Evolutionary conservation across 495 filamentous ascomycete genomes (phyloP).

Genomic region (Penicillium coffeae): DNA sequence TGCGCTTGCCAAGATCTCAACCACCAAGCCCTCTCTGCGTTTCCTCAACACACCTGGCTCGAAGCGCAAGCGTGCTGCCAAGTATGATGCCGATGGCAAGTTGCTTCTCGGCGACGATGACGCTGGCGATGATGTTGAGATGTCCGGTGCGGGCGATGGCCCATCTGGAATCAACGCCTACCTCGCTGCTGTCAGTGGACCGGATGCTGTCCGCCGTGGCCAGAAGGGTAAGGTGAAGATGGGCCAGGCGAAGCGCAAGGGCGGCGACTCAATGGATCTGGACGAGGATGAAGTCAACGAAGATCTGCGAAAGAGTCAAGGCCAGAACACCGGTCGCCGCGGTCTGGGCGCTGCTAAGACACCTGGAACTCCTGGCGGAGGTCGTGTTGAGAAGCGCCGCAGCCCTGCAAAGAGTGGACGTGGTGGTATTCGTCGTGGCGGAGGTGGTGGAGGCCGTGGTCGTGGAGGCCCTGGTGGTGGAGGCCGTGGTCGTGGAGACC

Average conservation of each 20-base stretch:
- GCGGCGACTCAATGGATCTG: constrained; percentile 62
- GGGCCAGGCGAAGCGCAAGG: constrained; percentile 57
- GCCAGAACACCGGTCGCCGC: constrained; percentile 24
- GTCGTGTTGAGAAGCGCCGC: constrained; percentile 37
- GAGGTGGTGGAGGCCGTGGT: constrained; percentile 15
- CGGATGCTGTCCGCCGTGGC: constrained; percentile 76
- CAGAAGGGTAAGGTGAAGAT: constrained; percentile 87
- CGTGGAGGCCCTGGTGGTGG: constrained; percentile 5
- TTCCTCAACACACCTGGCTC: constrained; percentile 43
- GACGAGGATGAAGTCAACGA: constrained; percentile 49
- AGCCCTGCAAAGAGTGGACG: constrained; percentile 23
- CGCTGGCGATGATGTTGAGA: constrained; percentile 49
- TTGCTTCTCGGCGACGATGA: constrained; percentile 66
- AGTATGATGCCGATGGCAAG: constrained; percentile 81
- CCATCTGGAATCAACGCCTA: constrained; percentile 76
- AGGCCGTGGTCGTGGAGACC: not conserved
- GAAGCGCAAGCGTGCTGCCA: constrained; percentile 53
- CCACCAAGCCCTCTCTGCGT: constrained; percentile 69
- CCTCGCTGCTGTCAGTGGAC: constrained; percentile 81
- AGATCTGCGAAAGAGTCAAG: constrained; percentile 18
- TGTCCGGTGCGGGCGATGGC: constrained; percentile 52
- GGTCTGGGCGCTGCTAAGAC: constrained; percentile 47
- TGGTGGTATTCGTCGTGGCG: constrained; percentile 15
- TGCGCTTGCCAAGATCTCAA: constrained; percentile 89
- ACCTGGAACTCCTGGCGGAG: constrained; percentile 35